phyloP scores from a whole-genome alignment of 2,329 filamentous ascomycete genomes.

The Exophiala spinifera region DNA sequence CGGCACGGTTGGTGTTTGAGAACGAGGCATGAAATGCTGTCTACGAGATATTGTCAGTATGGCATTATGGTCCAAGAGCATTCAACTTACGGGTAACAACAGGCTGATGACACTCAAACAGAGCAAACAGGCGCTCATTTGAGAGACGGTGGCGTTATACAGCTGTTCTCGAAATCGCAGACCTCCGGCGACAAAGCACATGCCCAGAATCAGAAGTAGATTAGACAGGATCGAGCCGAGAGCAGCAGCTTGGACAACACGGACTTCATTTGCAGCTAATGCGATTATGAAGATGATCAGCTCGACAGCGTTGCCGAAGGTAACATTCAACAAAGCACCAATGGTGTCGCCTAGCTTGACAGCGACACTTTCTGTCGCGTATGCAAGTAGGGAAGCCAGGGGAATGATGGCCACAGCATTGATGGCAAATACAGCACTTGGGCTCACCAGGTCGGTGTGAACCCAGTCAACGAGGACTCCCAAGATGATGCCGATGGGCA shows the following conservation, averaged over 20 bases:
- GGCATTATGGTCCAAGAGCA: neutral
- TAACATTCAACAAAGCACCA: slow-evolving; percentile 71
- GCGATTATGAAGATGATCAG: slow-evolving; percentile 81
- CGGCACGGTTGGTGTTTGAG: slow-evolving; percentile 58
- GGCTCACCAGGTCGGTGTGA: slow-evolving; percentile 36
- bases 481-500: slow-evolving; percentile 40
- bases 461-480: slow-evolving; percentile 35
- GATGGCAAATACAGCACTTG: slow-evolving; percentile 66
- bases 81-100: slow-evolving; percentile 58
- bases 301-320: slow-evolving; percentile 76
- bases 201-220: slow-evolving; percentile 81
- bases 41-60: slow-evolving; percentile 9
- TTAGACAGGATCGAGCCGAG: slow-evolving; percentile 89
- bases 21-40: slow-evolving; percentile 94
- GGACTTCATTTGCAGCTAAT: slow-evolving; percentile 75
- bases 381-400: slow-evolving; percentile 67
- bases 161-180: slow-evolving; percentile 87
- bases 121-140: slow-evolving; percentile 91
- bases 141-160: slow-evolving; percentile 91
- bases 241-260: slow-evolving; percentile 86
- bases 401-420: slow-evolving; percentile 75
- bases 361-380: slow-evolving; percentile 73
- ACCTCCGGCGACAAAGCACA: slow-evolving; percentile 85
- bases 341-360: slow-evolving; percentile 69
- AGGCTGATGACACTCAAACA: slow-evolving; percentile 88